Evolutionary conservation across 108 stramenopile species (phyloP).

Genomic region (Fragilaria crotonensis): DNA sequence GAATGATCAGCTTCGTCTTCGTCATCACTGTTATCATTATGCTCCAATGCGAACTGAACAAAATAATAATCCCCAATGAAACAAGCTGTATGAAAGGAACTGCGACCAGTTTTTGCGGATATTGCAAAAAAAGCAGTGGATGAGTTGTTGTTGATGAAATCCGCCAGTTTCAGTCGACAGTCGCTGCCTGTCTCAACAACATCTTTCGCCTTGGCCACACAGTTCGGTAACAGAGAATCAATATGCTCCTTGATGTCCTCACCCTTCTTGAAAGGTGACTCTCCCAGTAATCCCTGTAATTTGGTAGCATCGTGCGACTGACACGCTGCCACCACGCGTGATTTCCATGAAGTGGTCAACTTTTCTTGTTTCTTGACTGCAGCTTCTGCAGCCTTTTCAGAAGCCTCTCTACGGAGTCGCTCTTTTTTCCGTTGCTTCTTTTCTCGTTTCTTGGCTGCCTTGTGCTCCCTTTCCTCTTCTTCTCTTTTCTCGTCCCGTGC

Average conservation of each 20-base stretch:
- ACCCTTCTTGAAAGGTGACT: constrained; percentile 39
- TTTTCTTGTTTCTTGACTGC: constrained; percentile 66
- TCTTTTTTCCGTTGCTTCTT: constrained; percentile 66
- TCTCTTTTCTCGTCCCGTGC: constrained; percentile 46
- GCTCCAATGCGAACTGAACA: constrained; percentile 20
- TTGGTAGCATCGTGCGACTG: constrained; percentile 40
- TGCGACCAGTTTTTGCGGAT: constrained; percentile 31
- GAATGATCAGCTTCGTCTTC: background rate
- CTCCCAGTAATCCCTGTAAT: constrained; percentile 48
- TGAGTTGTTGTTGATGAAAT: constrained; percentile 16
- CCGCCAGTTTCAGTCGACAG: constrained; percentile 22
- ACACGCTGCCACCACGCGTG: constrained; percentile 67
- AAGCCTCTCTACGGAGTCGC: constrained; percentile 54
- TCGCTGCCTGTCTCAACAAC: constrained; percentile 23
- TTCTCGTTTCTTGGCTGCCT: constrained; percentile 61
- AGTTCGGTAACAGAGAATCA: constrained; percentile 35
- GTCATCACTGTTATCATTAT: background rate
- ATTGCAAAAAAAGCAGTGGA: constrained; percentile 18
- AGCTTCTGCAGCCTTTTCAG: constrained; percentile 55
- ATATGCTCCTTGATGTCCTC: constrained; percentile 3
- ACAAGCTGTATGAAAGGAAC: constrained; percentile 44
- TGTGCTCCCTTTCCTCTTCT: constrained; percentile 40
- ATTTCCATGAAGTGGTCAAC: constrained; percentile 52
- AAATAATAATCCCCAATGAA: constrained; percentile 36
- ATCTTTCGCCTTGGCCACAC: constrained; percentile 30